These are phyloP conservation scores for Trypanosoma congolense DNA, from an alignment of 208 protist species.

Conservation along the genomic window DNA sequence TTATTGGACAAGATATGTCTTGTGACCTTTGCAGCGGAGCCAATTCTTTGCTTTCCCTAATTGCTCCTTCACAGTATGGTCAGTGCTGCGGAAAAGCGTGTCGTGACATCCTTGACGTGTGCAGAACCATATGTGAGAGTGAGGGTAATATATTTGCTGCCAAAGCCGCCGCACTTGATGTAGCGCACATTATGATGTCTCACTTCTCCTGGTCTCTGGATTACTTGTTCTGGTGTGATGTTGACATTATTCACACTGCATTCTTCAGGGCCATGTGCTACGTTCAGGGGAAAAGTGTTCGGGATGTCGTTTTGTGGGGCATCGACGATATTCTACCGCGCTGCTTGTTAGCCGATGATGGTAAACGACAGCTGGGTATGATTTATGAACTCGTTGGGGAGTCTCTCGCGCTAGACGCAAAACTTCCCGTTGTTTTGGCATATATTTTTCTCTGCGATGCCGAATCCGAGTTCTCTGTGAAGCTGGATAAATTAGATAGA, in stretches of 20 bases:
- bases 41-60: not conserved
- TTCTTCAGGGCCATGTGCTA: slow-evolving; percentile 37
- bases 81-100: slow-evolving; percentile 1
- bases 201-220: slow-evolving; percentile 29
- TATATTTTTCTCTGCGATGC: slow-evolving; percentile 23
- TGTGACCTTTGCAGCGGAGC: too few relatives aligned
- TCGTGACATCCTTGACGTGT: slow-evolving; percentile 13
- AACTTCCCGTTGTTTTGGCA: slow-evolving; percentile 22
- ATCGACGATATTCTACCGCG: slow-evolving; percentile 24
- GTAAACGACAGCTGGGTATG: not conserved
- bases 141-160: not conserved
- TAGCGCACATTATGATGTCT: slow-evolving; percentile 20
- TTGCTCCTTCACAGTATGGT: not conserved
- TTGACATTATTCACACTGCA: slow-evolving; percentile 20
- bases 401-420: not conserved
- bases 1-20: slow-evolving; percentile 1
- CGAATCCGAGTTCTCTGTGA: not conserved
- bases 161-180: slow-evolving; percentile 15
- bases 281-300: slow-evolving; percentile 9
- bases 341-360: slow-evolving; percentile 15
- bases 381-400: slow-evolving; percentile 12
- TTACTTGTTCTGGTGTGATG: slow-evolving; percentile 24
- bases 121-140: slow-evolving; percentile 22
- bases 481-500: slow-evolving; percentile 11
- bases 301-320: slow-evolving; percentile 9